phyloP scores from a whole-genome alignment of 2,329 filamentous ascomycete genomes.

The Penicillium sp. region DNA sequence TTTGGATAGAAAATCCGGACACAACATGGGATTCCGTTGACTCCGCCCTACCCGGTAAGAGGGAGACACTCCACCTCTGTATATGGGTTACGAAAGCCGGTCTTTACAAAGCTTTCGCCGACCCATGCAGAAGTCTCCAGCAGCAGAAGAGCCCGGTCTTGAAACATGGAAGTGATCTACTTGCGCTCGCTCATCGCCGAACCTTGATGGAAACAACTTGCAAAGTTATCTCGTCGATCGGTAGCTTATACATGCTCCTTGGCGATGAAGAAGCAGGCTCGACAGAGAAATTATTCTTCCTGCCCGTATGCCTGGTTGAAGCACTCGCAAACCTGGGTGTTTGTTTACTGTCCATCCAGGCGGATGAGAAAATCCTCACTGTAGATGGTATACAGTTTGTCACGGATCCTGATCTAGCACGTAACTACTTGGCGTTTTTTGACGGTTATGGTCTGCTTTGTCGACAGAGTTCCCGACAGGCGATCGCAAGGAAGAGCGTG shows the following conservation, averaged over 20 bases:
- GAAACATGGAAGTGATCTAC: slow-evolving; percentile 8
- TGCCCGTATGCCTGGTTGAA: slow-evolving; percentile 10
- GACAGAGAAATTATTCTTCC: slow-evolving; percentile 9
- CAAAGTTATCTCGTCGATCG: slow-evolving; percentile 11
- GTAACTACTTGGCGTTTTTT: slow-evolving; percentile 9
- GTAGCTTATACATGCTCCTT: slow-evolving; percentile 7
- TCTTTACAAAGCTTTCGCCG: slow-evolving; percentile 15
- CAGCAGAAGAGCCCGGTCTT: not conserved
- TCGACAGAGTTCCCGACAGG: slow-evolving; percentile 7
- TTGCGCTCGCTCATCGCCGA: slow-evolving; percentile 16
- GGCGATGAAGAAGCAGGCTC: slow-evolving; percentile 8
- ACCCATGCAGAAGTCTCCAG: slow-evolving; percentile 15
- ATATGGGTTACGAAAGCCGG: slow-evolving; percentile 10
- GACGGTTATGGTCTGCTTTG: slow-evolving; percentile 11
- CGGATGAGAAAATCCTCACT: slow-evolving; percentile 6
- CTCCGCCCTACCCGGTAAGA: slow-evolving; percentile 4
- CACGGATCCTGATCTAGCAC: slow-evolving; percentile 7
- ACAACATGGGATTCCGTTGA: slow-evolving; percentile 11
- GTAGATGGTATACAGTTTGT: slow-evolving; percentile 7
- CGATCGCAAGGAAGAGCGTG: slow-evolving; percentile 9
- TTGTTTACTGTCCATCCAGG: slow-evolving; percentile 16
- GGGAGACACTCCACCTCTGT: slow-evolving; percentile 11
- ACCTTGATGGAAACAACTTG: slow-evolving; percentile 11
- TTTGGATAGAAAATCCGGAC: slow-evolving; percentile 12
- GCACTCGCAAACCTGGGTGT: slow-evolving; percentile 12